Conservation (phyloP, 2,329 filamentous ascomycete species). For the Rhinocladiella similis region DNA sequence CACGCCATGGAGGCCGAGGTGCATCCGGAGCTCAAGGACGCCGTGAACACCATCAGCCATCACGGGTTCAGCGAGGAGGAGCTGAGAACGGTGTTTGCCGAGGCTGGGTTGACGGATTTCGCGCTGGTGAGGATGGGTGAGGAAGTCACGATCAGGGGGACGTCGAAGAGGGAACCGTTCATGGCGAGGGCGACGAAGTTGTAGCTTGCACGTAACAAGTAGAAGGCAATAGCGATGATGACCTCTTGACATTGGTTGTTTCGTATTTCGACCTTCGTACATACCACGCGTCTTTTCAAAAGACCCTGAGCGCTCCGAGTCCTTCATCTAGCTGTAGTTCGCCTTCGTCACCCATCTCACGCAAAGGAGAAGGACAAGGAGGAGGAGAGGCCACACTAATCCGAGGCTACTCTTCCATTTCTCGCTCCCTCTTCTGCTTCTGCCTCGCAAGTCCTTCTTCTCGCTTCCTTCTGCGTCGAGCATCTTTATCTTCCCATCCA, state of each 20-base stretch:
- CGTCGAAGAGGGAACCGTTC: conserved; percentile 22
- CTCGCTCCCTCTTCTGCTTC: conserved; percentile 20
- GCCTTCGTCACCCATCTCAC: conserved; percentile 9
- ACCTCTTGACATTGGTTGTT: no score
- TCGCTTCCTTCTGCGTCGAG: conserved; percentile 41
- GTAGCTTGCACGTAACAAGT: no score
- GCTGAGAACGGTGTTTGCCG: conserved; percentile 61
- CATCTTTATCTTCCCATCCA: conserved; percentile 32
- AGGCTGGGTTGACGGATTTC: conserved; percentile 55
- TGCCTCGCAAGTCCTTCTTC: conserved; percentile 42
- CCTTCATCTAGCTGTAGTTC: conserved; percentile 22
- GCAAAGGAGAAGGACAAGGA: no score
- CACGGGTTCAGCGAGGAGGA: conserved; percentile 64
- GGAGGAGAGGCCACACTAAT: no score
- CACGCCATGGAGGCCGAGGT: conserved; percentile 40
- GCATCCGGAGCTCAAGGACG: conserved; percentile 32
- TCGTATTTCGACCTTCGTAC: no score
- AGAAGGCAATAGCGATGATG: no score
- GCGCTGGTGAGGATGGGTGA: conserved; percentile 19
- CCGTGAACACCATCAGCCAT: conserved; percentile 59
- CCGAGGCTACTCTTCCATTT: no score
- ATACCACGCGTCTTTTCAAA: background rate
- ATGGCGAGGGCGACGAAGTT: conserved; percentile 24
- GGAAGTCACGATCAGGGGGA: conserved; percentile 18
- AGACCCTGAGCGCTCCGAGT: conserved; percentile 1